Percentiles rank a stretch among this genome's conserved stretches.
Evolutionary conservation across 768 basidiomycete species (phyloP).

Genomic region (Pleurotus cornucopiae): DNA sequence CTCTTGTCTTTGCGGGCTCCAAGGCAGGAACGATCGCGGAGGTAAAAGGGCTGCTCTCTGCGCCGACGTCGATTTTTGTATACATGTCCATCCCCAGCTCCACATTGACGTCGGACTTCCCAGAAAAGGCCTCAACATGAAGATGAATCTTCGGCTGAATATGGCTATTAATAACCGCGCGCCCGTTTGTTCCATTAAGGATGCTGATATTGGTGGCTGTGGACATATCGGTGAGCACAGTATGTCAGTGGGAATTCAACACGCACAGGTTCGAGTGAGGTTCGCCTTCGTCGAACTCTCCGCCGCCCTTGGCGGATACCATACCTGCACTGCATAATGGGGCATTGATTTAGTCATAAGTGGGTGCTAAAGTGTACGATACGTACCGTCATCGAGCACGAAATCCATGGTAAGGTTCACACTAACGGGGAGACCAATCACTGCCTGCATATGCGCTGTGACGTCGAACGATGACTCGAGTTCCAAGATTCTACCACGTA

Average conservation of each 20-base stretch:
- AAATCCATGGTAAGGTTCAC: not conserved
- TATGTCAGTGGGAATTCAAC: not conserved
- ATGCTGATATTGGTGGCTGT: not conserved
- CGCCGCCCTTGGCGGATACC: not conserved
- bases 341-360: not conserved
- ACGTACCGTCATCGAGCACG: not conserved
- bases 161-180: not conserved
- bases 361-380: not conserved
- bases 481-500: not conserved
- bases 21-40: too few relatives aligned
- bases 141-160: constrained; percentile 2
- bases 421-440: not conserved
- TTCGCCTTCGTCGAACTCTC: not conserved
- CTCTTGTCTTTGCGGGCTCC: too few relatives aligned
- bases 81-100: not conserved
- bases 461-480: not conserved
- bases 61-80: not conserved
- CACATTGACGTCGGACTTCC: not conserved
- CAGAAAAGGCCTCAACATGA: not conserved
- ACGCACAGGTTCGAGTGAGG: not conserved
- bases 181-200: not conserved
- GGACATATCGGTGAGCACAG: too few relatives aligned
- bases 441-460: not conserved
- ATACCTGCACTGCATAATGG: not conserved
- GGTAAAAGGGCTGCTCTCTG: not conserved